phyloP scores from a whole-genome alignment of 2,329 filamentous ascomycete genomes.

The Rhynchosporium agropyri region DNA sequence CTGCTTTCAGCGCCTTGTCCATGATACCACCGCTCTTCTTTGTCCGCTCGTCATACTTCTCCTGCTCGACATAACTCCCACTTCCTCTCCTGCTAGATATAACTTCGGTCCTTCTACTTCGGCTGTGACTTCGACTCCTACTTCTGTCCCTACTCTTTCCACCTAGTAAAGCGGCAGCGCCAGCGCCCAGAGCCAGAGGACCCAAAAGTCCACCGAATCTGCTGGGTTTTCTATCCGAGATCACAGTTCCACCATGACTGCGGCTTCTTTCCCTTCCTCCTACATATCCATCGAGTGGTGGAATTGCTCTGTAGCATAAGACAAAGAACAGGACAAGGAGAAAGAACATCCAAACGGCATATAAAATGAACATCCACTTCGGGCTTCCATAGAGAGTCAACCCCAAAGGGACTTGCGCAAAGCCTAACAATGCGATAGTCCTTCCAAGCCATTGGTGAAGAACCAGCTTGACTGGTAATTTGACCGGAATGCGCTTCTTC shows the following conservation, averaged over 20 bases:
- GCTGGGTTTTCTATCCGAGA: conserved; percentile 49
- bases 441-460: conserved; percentile 90
- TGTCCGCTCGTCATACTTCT: conserved; percentile 56
- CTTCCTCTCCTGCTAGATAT: conserved; percentile 54
- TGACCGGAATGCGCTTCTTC: conserved; percentile 49
- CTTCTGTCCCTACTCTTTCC: conserved; percentile 38
- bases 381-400: conserved; percentile 92
- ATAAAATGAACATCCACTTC: conserved; percentile 81
- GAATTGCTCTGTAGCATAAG: conserved; percentile 69
- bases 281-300: conserved; percentile 48
- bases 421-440: conserved; percentile 75
- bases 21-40: conserved; percentile 58
- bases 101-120: conserved; percentile 48
- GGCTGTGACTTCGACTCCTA: conserved; percentile 39
- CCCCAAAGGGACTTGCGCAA: conserved; percentile 85
- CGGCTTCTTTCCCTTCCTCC: conserved; percentile 43
- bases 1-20: conserved; percentile 61
- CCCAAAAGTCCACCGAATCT: conserved; percentile 53
- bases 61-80: conserved; percentile 60
- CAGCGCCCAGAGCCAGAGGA: conserved; percentile 59
- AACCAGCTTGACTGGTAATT: conserved; percentile 39
- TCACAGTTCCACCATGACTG: conserved; percentile 50
- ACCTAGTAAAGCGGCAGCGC: conserved; percentile 56
- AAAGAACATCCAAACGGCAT: conserved; percentile 74
- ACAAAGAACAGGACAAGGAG: conserved; percentile 78